phyloP scores from a whole-genome alignment of 2,329 filamentous ascomycete species.

The Pseudopyrenochaeta lycopersici region DNA sequence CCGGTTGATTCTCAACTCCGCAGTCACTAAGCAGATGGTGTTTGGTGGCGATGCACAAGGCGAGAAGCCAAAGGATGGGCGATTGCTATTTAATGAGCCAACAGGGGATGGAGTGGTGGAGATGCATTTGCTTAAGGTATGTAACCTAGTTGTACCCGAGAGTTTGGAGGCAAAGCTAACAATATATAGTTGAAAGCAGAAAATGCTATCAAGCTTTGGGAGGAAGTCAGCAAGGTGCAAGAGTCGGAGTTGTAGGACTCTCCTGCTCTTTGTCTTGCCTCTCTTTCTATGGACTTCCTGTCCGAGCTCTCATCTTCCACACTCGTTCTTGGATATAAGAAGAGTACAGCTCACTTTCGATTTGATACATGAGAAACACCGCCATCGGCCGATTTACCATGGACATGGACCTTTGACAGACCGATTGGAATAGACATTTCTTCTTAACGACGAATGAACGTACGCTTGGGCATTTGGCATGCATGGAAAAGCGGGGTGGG shows the following conservation, averaged over 20 bases:
- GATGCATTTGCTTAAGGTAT: constrained; percentile 66
- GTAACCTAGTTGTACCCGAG: constrained; percentile 14
- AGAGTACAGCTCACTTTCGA: not conserved
- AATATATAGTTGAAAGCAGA: constrained; percentile 28
- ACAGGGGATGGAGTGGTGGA: constrained; percentile 62
- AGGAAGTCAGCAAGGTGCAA: constrained; percentile 31
- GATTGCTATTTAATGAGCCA: constrained; percentile 69
- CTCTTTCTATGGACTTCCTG: not conserved
- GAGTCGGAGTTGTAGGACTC: constrained; percentile 31
- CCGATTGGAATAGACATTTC: constrained; percentile 1
- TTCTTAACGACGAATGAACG: constrained; percentile 10
- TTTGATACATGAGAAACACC: not conserved
- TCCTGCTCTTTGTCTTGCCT: constrained; percentile 10
- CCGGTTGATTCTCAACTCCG: constrained; percentile 85
- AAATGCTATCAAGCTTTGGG: constrained; percentile 34
- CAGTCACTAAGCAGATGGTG: constrained; percentile 78
- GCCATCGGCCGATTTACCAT: not conserved
- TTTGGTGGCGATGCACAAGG: constrained; percentile 74
- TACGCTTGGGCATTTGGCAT: constrained; percentile 1
- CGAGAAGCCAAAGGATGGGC: constrained; percentile 73
- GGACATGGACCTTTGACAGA: not conserved
- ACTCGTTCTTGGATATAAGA: not conserved
- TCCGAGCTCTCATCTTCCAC: not conserved
- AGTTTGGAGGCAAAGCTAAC: constrained; percentile 9
- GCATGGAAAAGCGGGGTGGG: not conserved